Evolutionary conservation across 306 rosid genomes (phyloP), one percentile per base, ranked within the genome.

Genomic region (Elaeagnus macrophylla): DNA sequence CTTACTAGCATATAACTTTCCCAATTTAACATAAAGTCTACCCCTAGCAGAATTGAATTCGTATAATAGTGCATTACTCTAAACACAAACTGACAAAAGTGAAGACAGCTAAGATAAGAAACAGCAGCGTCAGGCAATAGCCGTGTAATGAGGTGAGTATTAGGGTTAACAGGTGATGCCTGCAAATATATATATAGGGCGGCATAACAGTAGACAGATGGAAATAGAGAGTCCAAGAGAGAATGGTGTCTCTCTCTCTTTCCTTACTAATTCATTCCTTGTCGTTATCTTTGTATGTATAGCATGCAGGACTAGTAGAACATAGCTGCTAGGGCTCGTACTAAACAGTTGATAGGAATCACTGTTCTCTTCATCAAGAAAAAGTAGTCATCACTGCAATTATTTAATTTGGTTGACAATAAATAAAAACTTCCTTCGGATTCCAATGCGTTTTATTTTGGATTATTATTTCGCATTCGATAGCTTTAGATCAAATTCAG

Each of bases 111-210:
- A 25, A 25, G 32, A 25, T 25, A 25, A 25, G 32, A 25, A 25
- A 25, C 32, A 25, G 32, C 32, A 25, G 5, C 32, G 4, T 2
- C 32, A 25, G 13, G 47, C 37, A 50, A 67, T 54, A 68, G 75
- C 67, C 37, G 72, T 58, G 36, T 60, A 65, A 47, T 44, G 59
- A 51, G 44, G 52, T 25, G 32, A 41, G 60, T 64, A 16, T 54
- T 76, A 66, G 74, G 79, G 74, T 53, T 78, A 67, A 79, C 81
- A 84, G 70, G 69, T 72, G 75, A 63, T 38, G 61, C 62, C 32
- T n/a, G n/a, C n/a, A n/a, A n/a, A n/a, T n/a, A n/a, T n/a, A 61
- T 42, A 16, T 67, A 42, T 70, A 67, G 89, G 81, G 74, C 80
- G 82, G 84, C 90, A 67, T 73, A 65, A 66, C 77, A 71, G 77